Base-by-base conservation (phyloP, 305 asterid species). In the Rubia occidens region DNA sequence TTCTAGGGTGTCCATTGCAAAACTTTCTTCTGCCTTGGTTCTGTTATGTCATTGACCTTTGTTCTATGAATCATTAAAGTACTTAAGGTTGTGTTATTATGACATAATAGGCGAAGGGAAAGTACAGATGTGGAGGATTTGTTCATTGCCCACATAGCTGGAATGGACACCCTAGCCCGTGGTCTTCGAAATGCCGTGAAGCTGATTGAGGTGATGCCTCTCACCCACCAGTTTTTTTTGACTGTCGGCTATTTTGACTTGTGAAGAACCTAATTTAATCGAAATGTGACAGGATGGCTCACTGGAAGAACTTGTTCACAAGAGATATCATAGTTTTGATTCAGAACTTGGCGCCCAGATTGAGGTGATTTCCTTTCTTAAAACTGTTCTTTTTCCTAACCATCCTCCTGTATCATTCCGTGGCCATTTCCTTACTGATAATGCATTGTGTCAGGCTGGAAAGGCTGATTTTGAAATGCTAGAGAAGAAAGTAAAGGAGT, bases 151-250 rank as follows among this genome's bases (percentile, higher is more conserved):
- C 99, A 94, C 71, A 89, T 94, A 73, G 97, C 91, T 17, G 99
- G 99, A 42, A 94, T 94, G 99, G 99, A 94, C 79, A 90, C 99
- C 51, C 78, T 94, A 15, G 97, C 95, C 18, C 97, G 97, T 62
- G 99, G 99, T 53, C 95, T 94, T 10, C 85, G 95, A 66, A 94
- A 79, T 72, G 99, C 96, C 76, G 97, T 81, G 53, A 90, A 94
- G 85, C 72, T 94, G 69, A 85, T 90, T 43, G 86, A 90, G 95
- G 97, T 88, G 11, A 74, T 56, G 11, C 14, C 58, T 64, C 14
- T 49, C 8, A 0, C 11, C 10, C 53, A 2, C 4, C 14, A 18
- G 10, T 47, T 37, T 26, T 32, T 32, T 44, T 32, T 0, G 2
- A 3, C 3, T 2, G 39, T n/a, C 17, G 59, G 20, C 47, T 35